Evolutionary conservation across 164 flowering plant species (phyloP).

Genomic region (Saururus chinensis): DNA sequence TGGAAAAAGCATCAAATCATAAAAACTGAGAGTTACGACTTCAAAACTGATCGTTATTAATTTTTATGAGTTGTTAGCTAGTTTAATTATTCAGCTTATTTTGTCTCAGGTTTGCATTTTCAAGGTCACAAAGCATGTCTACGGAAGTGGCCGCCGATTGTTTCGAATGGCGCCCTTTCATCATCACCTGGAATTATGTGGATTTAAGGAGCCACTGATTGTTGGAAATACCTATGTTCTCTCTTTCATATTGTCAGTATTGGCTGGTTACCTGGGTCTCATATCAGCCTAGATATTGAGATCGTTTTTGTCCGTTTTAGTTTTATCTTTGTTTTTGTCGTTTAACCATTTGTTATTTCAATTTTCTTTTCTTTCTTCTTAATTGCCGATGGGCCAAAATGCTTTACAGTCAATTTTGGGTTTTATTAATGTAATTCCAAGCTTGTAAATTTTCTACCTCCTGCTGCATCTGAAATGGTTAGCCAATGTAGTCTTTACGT

Average conservation of each 20-base stretch:
- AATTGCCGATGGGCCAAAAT: no score
- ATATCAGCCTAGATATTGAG: slow-evolving; percentile 41
- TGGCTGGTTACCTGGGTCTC: slow-evolving; percentile 73
- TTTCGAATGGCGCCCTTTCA: slow-evolving; percentile 69
- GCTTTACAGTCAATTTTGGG: no score
- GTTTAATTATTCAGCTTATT: slow-evolving; percentile 2
- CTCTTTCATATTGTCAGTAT: slow-evolving; percentile 41
- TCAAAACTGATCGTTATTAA: background rate
- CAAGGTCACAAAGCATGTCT: slow-evolving; percentile 37
- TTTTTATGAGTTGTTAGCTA: background rate
- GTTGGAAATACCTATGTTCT: slow-evolving; percentile 54
- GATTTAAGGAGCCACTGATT: slow-evolving; percentile 56
- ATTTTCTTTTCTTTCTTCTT: no score
- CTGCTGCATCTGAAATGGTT: no score
- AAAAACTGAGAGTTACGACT: background rate
- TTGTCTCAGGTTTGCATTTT: slow-evolving; percentile 35
- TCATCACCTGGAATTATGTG: slow-evolving; percentile 54
- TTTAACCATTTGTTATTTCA: no score
- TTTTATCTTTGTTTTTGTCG: no score
- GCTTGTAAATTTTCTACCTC: no score
- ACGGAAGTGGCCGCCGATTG: slow-evolving; percentile 42
- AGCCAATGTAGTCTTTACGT: no score
- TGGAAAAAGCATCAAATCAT: background rate
- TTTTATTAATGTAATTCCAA: no score
- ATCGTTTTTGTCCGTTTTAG: no score